phyloP scores from a whole-genome alignment of 2,329 filamentous ascomycete genomes.

The Colletotrichum viniferum region DNA sequence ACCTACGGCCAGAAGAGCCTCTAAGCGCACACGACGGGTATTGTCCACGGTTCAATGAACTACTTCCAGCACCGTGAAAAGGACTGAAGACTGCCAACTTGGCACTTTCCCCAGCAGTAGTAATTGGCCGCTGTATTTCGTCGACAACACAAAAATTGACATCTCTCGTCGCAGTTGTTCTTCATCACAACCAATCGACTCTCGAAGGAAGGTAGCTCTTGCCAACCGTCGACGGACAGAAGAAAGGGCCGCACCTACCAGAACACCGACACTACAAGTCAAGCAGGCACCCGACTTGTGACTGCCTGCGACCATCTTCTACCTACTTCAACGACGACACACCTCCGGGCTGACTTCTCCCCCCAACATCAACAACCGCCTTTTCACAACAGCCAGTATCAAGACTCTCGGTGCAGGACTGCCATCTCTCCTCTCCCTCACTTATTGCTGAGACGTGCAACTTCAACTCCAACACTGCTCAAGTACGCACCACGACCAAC shows the following conservation, averaged over 20 bases:
- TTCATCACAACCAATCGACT: not conserved
- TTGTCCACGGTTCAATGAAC: not conserved
- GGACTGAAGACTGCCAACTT: not conserved
- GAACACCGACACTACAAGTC: not conserved
- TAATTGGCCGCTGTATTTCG: not conserved
- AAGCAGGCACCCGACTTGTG: not conserved
- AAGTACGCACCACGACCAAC: not conserved
- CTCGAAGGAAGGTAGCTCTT: not conserved
- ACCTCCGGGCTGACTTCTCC: not conserved
- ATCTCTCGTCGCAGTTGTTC: not conserved
- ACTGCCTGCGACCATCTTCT: not conserved
- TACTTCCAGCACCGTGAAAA: not conserved
- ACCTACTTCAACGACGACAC: not conserved
- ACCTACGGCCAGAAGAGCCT: not conserved
- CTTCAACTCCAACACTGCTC: not conserved
- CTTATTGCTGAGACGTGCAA: not conserved
- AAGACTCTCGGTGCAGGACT: not conserved
- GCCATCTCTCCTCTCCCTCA: not conserved
- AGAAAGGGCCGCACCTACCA: not conserved
- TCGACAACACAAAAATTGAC: not conserved
- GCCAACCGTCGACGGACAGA: not conserved
- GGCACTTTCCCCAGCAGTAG: not conserved
- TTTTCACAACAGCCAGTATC: not conserved
- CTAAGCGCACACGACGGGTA: not conserved
- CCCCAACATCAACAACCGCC: not conserved